Conservation (phyloP, 345 rosid species). For the Hirschfeldia incana region DNA sequence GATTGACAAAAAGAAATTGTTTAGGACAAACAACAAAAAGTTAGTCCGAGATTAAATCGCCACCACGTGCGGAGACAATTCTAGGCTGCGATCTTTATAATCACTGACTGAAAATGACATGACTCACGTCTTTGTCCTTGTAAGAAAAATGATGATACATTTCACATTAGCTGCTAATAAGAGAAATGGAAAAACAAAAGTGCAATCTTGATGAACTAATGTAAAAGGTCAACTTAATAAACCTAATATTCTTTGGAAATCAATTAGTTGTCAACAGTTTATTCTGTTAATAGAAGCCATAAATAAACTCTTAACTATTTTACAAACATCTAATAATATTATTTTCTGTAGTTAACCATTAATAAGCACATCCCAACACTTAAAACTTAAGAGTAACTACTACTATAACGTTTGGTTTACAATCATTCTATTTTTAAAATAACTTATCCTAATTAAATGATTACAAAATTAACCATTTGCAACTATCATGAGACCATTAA, state of each 20-base stretch:
- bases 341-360: constrained; percentile 10
- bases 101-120: constrained; percentile 26
- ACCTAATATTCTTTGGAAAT: neutral
- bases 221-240: neutral
- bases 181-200: neutral
- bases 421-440: constrained; percentile 17
- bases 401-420: constrained; percentile 15
- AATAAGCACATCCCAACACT: constrained; percentile 3
- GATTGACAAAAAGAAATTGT: too few species aligned
- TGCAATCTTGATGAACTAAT: neutral
- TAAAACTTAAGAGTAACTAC: neutral
- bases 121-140: constrained; percentile 1
- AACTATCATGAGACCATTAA: constrained; percentile 8
- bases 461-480: neutral
- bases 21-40: neutral
- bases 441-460: constrained; percentile 7
- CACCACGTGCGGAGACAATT: constrained; percentile 32
- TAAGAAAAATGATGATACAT: constrained; percentile 6
- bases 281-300: constrained; percentile 11
- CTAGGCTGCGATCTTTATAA: constrained; percentile 22
- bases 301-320: neutral
- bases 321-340: constrained; percentile 4
- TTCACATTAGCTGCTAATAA: neutral
- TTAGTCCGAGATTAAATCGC: neutral
- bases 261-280: neutral